Evolutionary conservation across 2,329 filamentous ascomycete species (phyloP).

Genomic region (Aureobasidium namibiae): DNA sequence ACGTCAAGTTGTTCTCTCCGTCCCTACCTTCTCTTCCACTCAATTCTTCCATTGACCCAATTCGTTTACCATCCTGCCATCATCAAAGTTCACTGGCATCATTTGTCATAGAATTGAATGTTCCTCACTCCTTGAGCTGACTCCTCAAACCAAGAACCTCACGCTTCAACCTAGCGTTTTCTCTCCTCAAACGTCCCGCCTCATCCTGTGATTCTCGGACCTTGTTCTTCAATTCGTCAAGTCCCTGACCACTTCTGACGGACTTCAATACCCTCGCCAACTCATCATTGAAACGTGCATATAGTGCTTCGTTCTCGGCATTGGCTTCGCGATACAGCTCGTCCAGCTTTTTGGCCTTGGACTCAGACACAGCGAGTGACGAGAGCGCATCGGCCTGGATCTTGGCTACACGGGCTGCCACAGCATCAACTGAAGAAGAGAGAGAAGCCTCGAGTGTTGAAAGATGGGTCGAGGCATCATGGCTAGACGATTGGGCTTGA

Average conservation of each 20-base stretch:
- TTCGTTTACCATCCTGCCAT: background rate
- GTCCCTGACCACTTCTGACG: slow-evolving; percentile 65
- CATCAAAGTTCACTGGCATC: background rate
- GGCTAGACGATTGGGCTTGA: slow-evolving; percentile 10
- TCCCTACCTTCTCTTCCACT: background rate
- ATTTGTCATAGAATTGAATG: background rate
- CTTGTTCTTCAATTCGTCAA: slow-evolving; percentile 65
- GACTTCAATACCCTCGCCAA: slow-evolving; percentile 73
- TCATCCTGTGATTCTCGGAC: slow-evolving; percentile 72
- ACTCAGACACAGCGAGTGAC: slow-evolving; percentile 64
- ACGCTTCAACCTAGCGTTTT: slow-evolving; percentile 74
- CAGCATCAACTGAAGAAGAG: slow-evolving; percentile 49
- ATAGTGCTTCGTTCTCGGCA: slow-evolving; percentile 86
- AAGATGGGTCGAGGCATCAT: slow-evolving; percentile 50
- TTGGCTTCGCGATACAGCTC: slow-evolving; percentile 81
- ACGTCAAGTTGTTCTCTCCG: background rate
- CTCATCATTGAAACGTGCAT: slow-evolving; percentile 88
- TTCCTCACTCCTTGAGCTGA: slow-evolving; percentile 34
- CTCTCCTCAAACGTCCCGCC: slow-evolving; percentile 66
- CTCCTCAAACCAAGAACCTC: slow-evolving; percentile 63
- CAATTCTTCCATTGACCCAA: background rate
- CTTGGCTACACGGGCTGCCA: slow-evolving; percentile 52
- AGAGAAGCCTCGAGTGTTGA: slow-evolving; percentile 60
- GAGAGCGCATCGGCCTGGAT: slow-evolving; percentile 65
- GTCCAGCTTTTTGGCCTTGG: slow-evolving; percentile 73